These are phyloP conservation scores for Orbilia ellipsospora DNA, from an alignment of 2,329 filamentous ascomycete genomes.

Conservation along the genomic window DNA sequence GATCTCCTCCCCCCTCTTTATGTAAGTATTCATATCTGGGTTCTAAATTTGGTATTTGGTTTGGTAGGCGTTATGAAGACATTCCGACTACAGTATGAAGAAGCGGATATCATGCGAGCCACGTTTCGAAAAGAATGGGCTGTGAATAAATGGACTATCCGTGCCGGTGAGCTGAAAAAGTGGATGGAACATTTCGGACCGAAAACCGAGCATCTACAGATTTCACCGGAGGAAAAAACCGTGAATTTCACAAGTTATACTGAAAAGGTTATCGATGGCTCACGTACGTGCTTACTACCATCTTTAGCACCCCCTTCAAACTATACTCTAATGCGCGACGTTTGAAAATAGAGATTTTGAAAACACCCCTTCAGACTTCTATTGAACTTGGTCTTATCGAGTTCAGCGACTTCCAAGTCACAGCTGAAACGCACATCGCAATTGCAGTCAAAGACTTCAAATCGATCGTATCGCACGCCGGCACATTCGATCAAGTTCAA, in stretches of 20 bases:
- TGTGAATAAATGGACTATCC: conserved; percentile 67
- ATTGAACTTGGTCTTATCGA: conserved; percentile 67
- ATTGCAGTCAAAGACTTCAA: conserved; percentile 69
- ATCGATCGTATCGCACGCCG: conserved; percentile 67
- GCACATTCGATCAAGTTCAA: conserved; percentile 64
- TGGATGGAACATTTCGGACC: conserved; percentile 68
- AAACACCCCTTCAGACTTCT: conserved; percentile 68
- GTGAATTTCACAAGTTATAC: conserved; percentile 69
- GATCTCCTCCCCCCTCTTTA: too few species aligned
- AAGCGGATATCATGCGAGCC: conserved; percentile 68
- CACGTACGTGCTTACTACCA: conserved; percentile 60
- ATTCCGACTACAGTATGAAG: conserved; percentile 68
- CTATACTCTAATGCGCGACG: too few species aligned
- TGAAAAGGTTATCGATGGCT: conserved; percentile 67
- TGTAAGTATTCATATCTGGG: neutral
- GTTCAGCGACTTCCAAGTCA: conserved; percentile 67
- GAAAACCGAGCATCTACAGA: conserved; percentile 68
- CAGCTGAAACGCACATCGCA: conserved; percentile 66
- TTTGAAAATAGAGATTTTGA: conserved; percentile 64
- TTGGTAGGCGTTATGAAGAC: conserved; percentile 66
- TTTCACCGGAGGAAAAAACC: conserved; percentile 65
- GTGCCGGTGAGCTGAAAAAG: conserved; percentile 65
- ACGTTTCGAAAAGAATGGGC: conserved; percentile 53
- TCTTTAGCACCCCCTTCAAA: neutral
- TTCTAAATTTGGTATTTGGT: neutral